Evolutionary conservation across 768 basidiomycete species (phyloP).

Genomic region (Serendipita sp.): DNA sequence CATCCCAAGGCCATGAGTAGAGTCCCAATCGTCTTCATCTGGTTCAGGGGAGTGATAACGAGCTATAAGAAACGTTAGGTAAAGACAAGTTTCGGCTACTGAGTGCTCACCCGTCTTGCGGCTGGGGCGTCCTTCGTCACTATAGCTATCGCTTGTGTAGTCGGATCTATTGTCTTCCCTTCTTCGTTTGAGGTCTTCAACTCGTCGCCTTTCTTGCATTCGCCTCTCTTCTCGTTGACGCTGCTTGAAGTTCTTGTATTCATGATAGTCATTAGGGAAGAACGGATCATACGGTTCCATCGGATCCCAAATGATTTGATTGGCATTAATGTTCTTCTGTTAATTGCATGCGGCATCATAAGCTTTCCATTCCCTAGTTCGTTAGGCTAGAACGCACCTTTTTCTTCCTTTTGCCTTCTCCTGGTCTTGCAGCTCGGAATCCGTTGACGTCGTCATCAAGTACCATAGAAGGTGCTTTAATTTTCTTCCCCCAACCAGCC

Average conservation of each 20-base stretch:
- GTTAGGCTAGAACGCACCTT: constrained; percentile 32
- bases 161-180: constrained; percentile 30
- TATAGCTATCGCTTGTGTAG: constrained; percentile 35
- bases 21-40: constrained; percentile 26
- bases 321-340: constrained; percentile 35
- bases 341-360: background rate
- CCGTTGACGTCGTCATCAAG: constrained; percentile 82
- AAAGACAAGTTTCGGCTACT: background rate
- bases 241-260: constrained; percentile 69
- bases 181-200: constrained; percentile 43
- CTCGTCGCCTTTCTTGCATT: constrained; percentile 30
- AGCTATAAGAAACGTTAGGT: constrained; percentile 7
- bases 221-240: constrained; percentile 59
- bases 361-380: background rate
- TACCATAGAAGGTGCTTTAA: constrained; percentile 81
- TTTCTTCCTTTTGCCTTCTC: constrained; percentile 38
- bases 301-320: constrained; percentile 56
- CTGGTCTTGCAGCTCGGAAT: constrained; percentile 33
- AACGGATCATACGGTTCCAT: constrained; percentile 63
- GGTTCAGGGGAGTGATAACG: constrained; percentile 20
- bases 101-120: constrained; percentile 48
- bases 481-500: constrained; percentile 73
- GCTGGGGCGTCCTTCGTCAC: constrained; percentile 40
- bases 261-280: constrained; percentile 77
- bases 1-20: constrained; percentile 32